These are phyloP conservation scores for Colletotrichum sublineola DNA, from an alignment of 2,329 filamentous ascomycete genomes.

Conservation along the genomic window DNA sequence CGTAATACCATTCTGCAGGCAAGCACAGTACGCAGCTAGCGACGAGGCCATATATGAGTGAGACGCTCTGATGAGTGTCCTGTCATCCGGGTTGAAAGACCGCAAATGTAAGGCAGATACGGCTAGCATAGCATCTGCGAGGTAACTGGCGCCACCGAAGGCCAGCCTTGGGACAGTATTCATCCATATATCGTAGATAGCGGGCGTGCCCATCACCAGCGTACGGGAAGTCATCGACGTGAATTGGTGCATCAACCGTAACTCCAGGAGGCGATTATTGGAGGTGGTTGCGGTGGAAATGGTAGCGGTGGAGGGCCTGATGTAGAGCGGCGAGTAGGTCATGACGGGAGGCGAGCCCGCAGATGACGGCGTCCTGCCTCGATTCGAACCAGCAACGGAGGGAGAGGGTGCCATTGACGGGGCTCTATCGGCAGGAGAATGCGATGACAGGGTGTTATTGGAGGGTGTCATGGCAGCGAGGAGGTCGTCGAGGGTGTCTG, in stretches of 20 bases:
- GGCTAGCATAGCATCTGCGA: conserved; percentile 74
- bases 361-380: conserved; percentile 44
- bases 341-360: conserved; percentile 39
- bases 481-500: conserved; percentile 61
- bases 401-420: conserved; percentile 46
- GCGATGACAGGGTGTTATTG: conserved; percentile 45
- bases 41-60: conserved; percentile 76
- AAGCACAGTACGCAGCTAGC: conserved; percentile 70
- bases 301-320: conserved; percentile 50
- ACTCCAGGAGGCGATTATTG: conserved; percentile 67
- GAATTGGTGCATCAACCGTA: conserved; percentile 75
- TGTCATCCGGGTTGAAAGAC: conserved; percentile 68
- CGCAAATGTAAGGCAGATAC: conserved; percentile 74
- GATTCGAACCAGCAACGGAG: conserved; percentile 29
- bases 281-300: conserved; percentile 50
- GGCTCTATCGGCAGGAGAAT: conserved; percentile 44
- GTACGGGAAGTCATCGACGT: conserved; percentile 72
- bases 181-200: conserved; percentile 70
- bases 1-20: conserved; percentile 68
- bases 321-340: conserved; percentile 53
- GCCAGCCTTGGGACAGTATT: conserved; percentile 71
- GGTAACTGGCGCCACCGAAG: conserved; percentile 69
- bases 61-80: conserved; percentile 70
- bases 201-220: conserved; percentile 65
- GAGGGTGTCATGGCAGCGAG: conserved; percentile 47